Percentiles rank a stretch among this genome's conserved stretches.
These are phyloP conservation scores for Epichloe sylvatica DNA, from an alignment of 2,329 filamentous ascomycete species.

Conservation along the genomic window DNA sequence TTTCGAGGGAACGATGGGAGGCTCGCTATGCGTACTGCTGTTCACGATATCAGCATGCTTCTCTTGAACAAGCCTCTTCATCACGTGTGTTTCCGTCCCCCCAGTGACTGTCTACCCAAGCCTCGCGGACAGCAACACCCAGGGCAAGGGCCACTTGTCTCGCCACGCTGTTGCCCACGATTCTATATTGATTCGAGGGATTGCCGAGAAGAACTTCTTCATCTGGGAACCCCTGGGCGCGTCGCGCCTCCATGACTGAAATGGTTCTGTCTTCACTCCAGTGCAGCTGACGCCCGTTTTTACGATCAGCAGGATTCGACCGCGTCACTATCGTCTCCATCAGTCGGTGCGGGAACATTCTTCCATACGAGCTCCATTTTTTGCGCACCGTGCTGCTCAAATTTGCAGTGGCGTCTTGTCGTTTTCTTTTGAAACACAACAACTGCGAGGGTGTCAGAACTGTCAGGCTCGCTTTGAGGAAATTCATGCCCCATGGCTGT, in stretches of 20 bases:
- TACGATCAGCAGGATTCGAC: conserved; percentile 36
- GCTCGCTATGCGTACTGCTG: background rate
- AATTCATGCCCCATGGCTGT: conserved; percentile 40
- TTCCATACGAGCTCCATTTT: conserved; percentile 32
- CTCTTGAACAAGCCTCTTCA: background rate
- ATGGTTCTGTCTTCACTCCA: conserved; percentile 50
- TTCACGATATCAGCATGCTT: background rate
- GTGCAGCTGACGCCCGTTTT: conserved; percentile 44
- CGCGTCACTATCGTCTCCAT: conserved; percentile 51
- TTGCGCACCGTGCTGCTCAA: conserved; percentile 10
- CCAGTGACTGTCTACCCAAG: conserved; percentile 20
- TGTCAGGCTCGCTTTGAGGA: conserved; percentile 30
- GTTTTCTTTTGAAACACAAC: conserved; percentile 9
- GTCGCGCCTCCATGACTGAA: conserved; percentile 50
- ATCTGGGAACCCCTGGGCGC: conserved; percentile 58
- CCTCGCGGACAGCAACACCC: conserved; percentile 49
- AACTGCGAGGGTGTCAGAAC: conserved; percentile 18
- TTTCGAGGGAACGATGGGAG: too few relatives aligned
- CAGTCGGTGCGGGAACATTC: conserved; percentile 37
- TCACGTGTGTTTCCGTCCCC: background rate
- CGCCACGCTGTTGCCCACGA: conserved; percentile 67
- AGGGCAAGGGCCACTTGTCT: conserved; percentile 52
- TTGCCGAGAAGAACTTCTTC: conserved; percentile 54
- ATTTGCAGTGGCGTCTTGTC: background rate
- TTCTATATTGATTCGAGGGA: conserved; percentile 41